A percentile compares a stretch with the other conserved stretches of the same genome.
Conservation (phyloP, 2,329 filamentous ascomycete species). For the Didymella segeticola region DNA sequence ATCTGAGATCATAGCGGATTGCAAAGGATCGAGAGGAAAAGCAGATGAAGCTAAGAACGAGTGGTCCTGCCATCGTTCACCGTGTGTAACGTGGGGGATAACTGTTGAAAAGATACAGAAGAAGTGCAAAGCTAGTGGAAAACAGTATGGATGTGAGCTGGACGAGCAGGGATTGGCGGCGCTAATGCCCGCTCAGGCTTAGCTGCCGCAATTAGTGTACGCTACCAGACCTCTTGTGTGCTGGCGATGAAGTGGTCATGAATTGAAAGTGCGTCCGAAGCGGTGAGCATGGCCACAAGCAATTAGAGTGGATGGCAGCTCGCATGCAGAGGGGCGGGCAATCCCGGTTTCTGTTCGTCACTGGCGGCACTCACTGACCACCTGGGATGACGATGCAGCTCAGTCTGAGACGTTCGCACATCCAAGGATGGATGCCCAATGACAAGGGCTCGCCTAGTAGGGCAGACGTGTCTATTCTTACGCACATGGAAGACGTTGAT, state of each 20-base stretch:
- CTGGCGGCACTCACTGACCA: slow-evolving; percentile 2
- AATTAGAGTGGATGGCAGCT: slow-evolving; percentile 12
- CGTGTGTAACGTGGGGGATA: slow-evolving; percentile 20
- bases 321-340: slow-evolving; percentile 27
- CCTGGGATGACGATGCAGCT: slow-evolving; percentile 10
- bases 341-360: slow-evolving; percentile 32
- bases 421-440: slow-evolving; percentile 16
- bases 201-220: slow-evolving; percentile 10
- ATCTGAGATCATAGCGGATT: slow-evolving; percentile 22
- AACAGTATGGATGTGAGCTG: slow-evolving; percentile 1
- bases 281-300: slow-evolving; percentile 25
- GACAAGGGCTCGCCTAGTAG: slow-evolving; percentile 1
- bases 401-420: slow-evolving; percentile 19
- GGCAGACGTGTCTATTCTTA: slow-evolving; percentile 9
- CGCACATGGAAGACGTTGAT: slow-evolving; percentile 17
- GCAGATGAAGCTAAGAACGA: slow-evolving; percentile 24
- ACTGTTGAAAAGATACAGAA: slow-evolving; percentile 15
- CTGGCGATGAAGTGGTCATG: slow-evolving; percentile 6
- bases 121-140: slow-evolving; percentile 15
- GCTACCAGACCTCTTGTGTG: slow-evolving; percentile 17
- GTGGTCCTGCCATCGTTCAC: slow-evolving; percentile 29
- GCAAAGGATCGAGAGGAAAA: slow-evolving; percentile 17
- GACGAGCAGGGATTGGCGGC: slow-evolving; percentile 21
- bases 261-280: slow-evolving; percentile 12
- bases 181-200: slow-evolving; percentile 3